These are phyloP conservation scores for Hyphopichia pseudoburtonii DNA, from an alignment of 1,139 yeast genomes.

Conservation along the genomic window DNA sequence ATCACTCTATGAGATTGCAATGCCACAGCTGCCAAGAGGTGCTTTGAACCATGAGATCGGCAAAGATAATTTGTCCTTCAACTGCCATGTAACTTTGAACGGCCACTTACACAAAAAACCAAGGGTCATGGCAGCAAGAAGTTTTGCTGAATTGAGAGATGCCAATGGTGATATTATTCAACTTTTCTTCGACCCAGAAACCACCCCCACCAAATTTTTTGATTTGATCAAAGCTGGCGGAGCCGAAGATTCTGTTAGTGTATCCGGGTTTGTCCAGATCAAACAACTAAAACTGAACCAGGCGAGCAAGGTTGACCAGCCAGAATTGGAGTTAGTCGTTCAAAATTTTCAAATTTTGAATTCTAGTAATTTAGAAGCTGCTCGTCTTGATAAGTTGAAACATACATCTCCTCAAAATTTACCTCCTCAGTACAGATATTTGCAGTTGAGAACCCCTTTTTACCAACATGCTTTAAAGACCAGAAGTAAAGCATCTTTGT, in stretches of 20 bases:
- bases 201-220: conserved; percentile 35
- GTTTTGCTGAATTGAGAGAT: conserved; percentile 77
- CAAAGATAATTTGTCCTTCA: no score
- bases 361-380: conserved; percentile 63
- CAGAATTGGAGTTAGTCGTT: conserved; percentile 59
- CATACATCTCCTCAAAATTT: conserved; percentile 49
- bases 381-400: conserved; percentile 66
- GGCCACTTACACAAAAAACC: conserved; percentile 87
- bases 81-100: conserved; percentile 52
- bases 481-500: conserved; percentile 60
- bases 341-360: conserved; percentile 57
- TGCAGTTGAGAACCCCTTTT: conserved; percentile 68
- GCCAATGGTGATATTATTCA: conserved; percentile 66
- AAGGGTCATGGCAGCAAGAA: conserved; percentile 43
- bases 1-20: no score
- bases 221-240: conserved; percentile 49
- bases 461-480: conserved; percentile 60
- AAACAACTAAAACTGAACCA: conserved; percentile 31
- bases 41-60: no score
- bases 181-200: conserved; percentile 49
- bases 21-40: no score
- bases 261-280: conserved; percentile 61
- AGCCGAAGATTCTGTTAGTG: conserved; percentile 74
- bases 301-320: conserved; percentile 17
- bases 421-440: conserved; percentile 78